These are phyloP conservation scores for Gentiana straminea DNA, from an alignment of 257 asterid species.

Conservation along the genomic window DNA sequence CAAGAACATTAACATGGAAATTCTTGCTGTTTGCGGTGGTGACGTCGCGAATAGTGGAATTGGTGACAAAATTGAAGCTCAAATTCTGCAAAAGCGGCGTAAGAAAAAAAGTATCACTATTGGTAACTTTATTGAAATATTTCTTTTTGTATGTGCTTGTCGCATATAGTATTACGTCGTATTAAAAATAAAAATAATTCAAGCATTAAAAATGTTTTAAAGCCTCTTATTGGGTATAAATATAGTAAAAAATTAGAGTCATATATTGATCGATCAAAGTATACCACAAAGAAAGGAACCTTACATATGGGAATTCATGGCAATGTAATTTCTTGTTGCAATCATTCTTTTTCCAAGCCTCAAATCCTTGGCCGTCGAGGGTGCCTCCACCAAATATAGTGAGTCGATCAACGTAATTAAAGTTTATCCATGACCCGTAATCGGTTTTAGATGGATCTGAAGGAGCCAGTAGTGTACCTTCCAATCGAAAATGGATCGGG, in stretches of 20 bases:
- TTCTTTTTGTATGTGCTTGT: too few species aligned
- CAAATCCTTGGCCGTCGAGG: slow-evolving; percentile 2
- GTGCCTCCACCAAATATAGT: background rate
- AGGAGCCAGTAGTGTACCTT: slow-evolving; percentile 1
- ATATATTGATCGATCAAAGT: too few species aligned
- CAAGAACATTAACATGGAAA: background rate
- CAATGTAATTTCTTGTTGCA: background rate
- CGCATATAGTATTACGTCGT: too few species aligned
- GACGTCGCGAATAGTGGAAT: background rate
- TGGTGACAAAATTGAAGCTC: background rate
- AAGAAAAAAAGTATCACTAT: background rate
- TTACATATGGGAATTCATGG: background rate
- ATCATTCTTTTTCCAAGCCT: background rate
- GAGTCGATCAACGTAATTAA: background rate
- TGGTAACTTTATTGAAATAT: too few species aligned
- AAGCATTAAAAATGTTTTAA: too few species aligned
- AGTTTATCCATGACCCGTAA: background rate
- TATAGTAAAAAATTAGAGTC: too few species aligned
- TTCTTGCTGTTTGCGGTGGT: background rate
- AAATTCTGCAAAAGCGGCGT: background rate
- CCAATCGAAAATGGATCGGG: background rate
- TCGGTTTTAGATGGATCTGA: background rate
- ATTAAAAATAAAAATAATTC: too few species aligned
- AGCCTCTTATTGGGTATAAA: too few species aligned
- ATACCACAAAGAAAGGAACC: background rate